phyloP scores from a whole-genome alignment of 805 yeast species.

The Pichia paraexigua region DNA sequence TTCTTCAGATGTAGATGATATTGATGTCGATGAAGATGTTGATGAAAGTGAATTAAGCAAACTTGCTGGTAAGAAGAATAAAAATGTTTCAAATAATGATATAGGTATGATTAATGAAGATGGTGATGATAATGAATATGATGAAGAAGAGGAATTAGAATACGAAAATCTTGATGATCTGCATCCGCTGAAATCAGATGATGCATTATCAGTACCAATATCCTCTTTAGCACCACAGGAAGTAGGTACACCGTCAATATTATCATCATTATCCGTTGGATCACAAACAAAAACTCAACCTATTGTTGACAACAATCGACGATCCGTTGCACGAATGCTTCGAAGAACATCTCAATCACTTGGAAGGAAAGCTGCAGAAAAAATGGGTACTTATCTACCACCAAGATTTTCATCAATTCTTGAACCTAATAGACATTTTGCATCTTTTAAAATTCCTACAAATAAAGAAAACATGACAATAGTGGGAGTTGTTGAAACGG shows the following conservation, averaged over 20 bases:
- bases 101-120: not conserved
- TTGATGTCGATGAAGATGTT: slow-evolving; percentile 25
- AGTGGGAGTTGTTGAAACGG: slow-evolving; percentile 38
- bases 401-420: slow-evolving; percentile 75
- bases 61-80: not conserved
- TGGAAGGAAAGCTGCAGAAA: slow-evolving; percentile 77
- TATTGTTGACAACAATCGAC: slow-evolving; percentile 58
- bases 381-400: slow-evolving; percentile 84
- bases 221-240: not conserved
- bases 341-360: slow-evolving; percentile 70
- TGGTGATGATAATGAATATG: slow-evolving; percentile 23
- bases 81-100: not conserved
- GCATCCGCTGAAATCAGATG: slow-evolving; percentile 8
- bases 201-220: not conserved
- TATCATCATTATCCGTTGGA: slow-evolving; percentile 24
- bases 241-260: slow-evolving; percentile 12
- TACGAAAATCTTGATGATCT: slow-evolving; percentile 9
- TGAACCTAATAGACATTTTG: slow-evolving; percentile 92
- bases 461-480: slow-evolving; percentile 38
- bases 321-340: slow-evolving; percentile 67
- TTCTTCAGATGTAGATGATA: slow-evolving; percentile 10
- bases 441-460: slow-evolving; percentile 49
- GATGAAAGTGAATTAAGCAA: not conserved
- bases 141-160: slow-evolving; percentile 15
- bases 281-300: slow-evolving; percentile 42